These are phyloP conservation scores for Candida yuanshanica DNA, from an alignment of 805 yeast species.

Conservation along the genomic window DNA sequence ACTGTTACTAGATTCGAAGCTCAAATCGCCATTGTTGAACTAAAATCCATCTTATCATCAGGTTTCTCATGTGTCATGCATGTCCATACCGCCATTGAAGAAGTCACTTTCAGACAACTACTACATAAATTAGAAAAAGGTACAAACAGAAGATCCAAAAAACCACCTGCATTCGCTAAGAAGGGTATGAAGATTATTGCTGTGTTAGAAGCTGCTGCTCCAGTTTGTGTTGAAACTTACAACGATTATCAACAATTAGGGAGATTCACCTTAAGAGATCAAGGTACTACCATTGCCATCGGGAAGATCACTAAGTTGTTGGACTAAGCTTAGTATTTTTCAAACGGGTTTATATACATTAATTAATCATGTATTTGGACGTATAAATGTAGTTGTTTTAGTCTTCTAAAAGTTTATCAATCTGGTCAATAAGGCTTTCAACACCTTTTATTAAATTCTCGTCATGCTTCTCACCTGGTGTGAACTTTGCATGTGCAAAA, in stretches of 20 bases:
- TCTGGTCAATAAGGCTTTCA: constrained; percentile 46
- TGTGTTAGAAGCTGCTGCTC: constrained; percentile 73
- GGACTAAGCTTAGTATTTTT: constrained; percentile 27
- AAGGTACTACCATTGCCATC: constrained; percentile 96
- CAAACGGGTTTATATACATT: background rate
- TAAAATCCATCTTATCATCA: constrained; percentile 87
- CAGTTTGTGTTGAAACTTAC: constrained; percentile 92
- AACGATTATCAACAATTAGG: constrained; percentile 94
- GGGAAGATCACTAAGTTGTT: constrained; percentile 93
- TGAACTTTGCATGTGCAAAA: constrained; percentile 77
- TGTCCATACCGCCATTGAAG: constrained; percentile 97
- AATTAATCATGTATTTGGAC: background rate
- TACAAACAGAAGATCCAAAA: constrained; percentile 92
- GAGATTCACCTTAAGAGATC: constrained; percentile 97
- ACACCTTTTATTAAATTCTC: constrained; percentile 67
- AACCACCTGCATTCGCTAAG: constrained; percentile 97
- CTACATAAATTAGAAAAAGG: constrained; percentile 94
- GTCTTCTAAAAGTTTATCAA: constrained; percentile 26
- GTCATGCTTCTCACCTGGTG: constrained; percentile 64
- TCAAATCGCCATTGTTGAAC: constrained; percentile 93
- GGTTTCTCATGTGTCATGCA: constrained; percentile 99
- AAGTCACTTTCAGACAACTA: constrained; percentile 74
- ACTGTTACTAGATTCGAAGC: constrained; percentile 91
- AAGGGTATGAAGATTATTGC: constrained; percentile 99
- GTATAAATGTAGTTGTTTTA: background rate